phyloP scores from a whole-genome alignment of 2,329 filamentous ascomycete genomes.

The Paecilomyces variotii region DNA sequence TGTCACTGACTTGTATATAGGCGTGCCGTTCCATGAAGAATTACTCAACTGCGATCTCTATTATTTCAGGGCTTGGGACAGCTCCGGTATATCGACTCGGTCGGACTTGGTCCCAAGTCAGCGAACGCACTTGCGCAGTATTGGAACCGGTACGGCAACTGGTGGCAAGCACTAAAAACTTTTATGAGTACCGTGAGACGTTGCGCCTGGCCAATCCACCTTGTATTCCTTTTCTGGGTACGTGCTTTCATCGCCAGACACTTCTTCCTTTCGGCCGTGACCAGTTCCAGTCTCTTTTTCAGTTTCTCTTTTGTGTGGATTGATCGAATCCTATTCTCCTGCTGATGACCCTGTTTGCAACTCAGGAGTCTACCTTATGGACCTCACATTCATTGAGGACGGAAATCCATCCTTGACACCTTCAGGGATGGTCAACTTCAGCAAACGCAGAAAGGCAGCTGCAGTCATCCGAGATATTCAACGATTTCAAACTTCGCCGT shows the following conservation, averaged over 20 bases:
- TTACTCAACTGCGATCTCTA: slow-evolving; percentile 89
- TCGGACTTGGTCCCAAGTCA: slow-evolving; percentile 85
- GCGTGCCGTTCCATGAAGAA: slow-evolving; percentile 87
- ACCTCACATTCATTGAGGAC: slow-evolving; percentile 93
- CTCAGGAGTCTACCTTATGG: slow-evolving; percentile 81
- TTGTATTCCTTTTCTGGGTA: slow-evolving; percentile 94
- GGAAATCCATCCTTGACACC: slow-evolving; percentile 90
- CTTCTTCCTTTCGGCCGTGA: neutral
- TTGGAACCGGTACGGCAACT: slow-evolving; percentile 80
- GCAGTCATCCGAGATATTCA: slow-evolving; percentile 55
- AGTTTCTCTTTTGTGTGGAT: neutral
- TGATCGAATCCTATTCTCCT: neutral
- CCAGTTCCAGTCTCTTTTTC: neutral
- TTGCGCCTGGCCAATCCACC: slow-evolving; percentile 82
- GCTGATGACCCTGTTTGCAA: neutral
- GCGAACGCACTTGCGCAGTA: slow-evolving; percentile 64
- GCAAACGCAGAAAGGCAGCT: neutral
- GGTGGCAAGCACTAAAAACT: slow-evolving; percentile 92
- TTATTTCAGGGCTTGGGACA: slow-evolving; percentile 85
- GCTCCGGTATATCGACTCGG: slow-evolving; percentile 86
- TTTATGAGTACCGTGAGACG: slow-evolving; percentile 51
- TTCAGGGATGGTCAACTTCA: slow-evolving; percentile 65
- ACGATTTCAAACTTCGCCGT: slow-evolving; percentile 89
- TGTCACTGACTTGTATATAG: slow-evolving; percentile 37
- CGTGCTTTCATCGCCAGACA: slow-evolving; percentile 17